Percentiles rank a stretch among this genome's conserved stretches.
Conservation (phyloP, 2,329 filamentous ascomycete genomes). For the Ophiostoma perfectum region DNA sequence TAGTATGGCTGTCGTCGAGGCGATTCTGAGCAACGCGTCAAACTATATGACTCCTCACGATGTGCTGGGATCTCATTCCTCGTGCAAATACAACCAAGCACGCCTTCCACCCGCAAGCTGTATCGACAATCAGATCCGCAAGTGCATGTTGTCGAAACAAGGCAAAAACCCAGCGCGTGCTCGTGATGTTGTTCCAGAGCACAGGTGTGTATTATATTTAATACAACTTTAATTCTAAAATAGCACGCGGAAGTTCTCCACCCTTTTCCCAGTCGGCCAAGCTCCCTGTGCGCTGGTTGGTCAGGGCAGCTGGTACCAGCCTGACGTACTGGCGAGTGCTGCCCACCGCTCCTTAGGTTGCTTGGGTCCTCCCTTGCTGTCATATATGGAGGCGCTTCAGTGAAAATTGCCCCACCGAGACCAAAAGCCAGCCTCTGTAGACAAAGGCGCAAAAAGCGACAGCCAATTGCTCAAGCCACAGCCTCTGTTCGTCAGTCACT, state of each 20-base stretch:
- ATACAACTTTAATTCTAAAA: background rate
- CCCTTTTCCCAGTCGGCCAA: background rate
- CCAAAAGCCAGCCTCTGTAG: conserved; percentile 1
- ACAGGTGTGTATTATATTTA: background rate
- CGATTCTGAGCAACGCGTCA: background rate
- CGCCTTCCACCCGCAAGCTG: too few relatives aligned
- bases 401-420: background rate
- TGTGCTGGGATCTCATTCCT: too few relatives aligned
- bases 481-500: background rate
- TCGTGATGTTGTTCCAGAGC: background rate
- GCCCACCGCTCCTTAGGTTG: too few relatives aligned
- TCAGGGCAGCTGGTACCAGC: background rate
- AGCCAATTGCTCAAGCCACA: conserved; percentile 8
- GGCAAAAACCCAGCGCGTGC: background rate
- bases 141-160: too few relatives aligned
- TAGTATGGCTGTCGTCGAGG: background rate
- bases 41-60: background rate
- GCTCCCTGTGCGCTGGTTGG: background rate
- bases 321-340: background rate
- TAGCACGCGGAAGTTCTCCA: background rate
- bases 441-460: conserved; percentile 13
- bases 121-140: too few relatives aligned
- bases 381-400: background rate
- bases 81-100: too few relatives aligned
- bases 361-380: background rate